phyloP scores from a whole-genome alignment of 129 eudicot species.

The Pseudognaphalium luteoalbum region DNA sequence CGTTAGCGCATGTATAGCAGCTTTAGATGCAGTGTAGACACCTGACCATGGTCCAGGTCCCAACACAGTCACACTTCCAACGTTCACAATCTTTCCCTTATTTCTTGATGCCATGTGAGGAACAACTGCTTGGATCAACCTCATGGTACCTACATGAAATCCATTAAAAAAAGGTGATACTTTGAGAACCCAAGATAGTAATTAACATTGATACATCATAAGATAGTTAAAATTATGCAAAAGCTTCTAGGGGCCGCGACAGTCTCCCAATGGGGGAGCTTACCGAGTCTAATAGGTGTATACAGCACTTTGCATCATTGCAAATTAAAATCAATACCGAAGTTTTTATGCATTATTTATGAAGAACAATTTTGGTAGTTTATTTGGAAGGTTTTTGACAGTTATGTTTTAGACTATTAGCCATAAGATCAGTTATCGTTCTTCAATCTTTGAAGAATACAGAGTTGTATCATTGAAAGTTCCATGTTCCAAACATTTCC shows the following conservation, averaged over 20 bases:
- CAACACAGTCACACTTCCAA: constrained; percentile 77
- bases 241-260: neutral
- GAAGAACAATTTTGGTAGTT: neutral
- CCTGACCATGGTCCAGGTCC: constrained; percentile 97
- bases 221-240: neutral
- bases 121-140: constrained; percentile 88
- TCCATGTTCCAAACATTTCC: too few relatives aligned
- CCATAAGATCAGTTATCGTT: neutral
- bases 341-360: neutral
- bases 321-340: neutral
- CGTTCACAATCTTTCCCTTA: constrained; percentile 84
- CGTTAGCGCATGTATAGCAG: constrained; percentile 82
- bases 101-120: constrained; percentile 93
- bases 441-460: too few relatives aligned
- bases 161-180: neutral
- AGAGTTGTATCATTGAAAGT: too few relatives aligned
- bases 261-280: neutral
- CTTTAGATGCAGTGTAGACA: constrained; percentile 81
- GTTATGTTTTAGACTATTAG: neutral
- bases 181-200: neutral
- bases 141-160: constrained; percentile 61
- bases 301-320: neutral
- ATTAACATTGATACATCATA: neutral
- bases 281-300: neutral
- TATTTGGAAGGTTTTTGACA: neutral